Conservation (phyloP, 2,329 filamentous ascomycete genomes). For the Aspergillus hiratsukae region DNA sequence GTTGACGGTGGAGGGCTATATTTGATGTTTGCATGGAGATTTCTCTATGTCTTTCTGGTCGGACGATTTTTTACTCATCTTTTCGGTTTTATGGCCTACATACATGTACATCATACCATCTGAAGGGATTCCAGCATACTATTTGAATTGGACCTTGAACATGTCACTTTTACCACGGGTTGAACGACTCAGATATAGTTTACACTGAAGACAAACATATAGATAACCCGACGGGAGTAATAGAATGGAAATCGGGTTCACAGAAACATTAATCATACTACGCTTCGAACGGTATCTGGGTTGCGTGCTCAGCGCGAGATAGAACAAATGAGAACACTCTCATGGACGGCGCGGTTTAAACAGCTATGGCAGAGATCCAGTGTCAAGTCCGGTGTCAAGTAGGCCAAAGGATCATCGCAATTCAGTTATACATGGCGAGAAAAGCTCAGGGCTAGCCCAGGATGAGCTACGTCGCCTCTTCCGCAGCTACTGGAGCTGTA, state of each 20-base stretch:
- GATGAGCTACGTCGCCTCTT: constrained; percentile 14
- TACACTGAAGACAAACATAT: background rate
- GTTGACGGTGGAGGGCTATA: background rate
- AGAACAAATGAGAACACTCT: background rate
- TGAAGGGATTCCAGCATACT: constrained; percentile 7
- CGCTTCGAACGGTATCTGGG: background rate
- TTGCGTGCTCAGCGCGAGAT: background rate
- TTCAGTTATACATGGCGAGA: constrained; percentile 14
- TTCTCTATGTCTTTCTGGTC: background rate
- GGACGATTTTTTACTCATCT: background rate
- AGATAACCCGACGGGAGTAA: no score
- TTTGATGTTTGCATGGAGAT: background rate
- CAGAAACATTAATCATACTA: background rate
- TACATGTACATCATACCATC: constrained; percentile 16
- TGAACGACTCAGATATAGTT: background rate
- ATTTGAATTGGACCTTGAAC: background rate
- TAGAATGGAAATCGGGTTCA: background rate
- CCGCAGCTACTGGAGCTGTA: constrained; percentile 8
- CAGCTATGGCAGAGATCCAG: background rate
- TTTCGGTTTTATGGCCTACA: constrained; percentile 5
- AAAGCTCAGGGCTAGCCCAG: background rate
- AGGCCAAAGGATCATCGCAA: constrained; percentile 6
- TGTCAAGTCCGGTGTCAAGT: no score
- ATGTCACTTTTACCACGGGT: background rate
- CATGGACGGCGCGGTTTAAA: background rate